Percentiles rank a stretch among this genome's conserved stretches.
These are phyloP conservation scores for Biscogniauxia marginata DNA, from an alignment of 2,329 filamentous ascomycete species.

Conservation along the genomic window DNA sequence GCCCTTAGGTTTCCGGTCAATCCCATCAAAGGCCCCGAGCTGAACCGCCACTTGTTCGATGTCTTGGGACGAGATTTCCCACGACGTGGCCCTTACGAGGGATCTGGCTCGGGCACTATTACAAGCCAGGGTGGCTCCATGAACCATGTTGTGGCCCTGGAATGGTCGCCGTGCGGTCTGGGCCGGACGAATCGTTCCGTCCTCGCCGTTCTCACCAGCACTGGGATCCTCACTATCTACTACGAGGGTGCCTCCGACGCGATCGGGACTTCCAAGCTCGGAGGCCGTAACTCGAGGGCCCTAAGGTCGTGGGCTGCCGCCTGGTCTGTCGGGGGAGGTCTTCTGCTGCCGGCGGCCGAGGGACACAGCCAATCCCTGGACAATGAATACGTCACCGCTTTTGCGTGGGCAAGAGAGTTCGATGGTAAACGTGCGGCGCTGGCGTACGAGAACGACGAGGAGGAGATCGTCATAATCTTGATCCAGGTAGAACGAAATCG, in stretches of 20 bases:
- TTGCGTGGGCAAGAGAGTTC: slow-evolving; percentile 52
- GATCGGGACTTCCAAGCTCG: slow-evolving; percentile 22
- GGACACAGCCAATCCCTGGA: slow-evolving; percentile 28
- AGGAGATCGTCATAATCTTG: slow-evolving; percentile 50
- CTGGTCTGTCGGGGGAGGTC: slow-evolving; percentile 54
- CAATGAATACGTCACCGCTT: slow-evolving; percentile 44
- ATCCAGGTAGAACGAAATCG: slow-evolving; percentile 40
- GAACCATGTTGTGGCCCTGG: slow-evolving; percentile 53
- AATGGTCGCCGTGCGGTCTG: slow-evolving; percentile 60
- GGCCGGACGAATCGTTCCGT: slow-evolving; percentile 53
- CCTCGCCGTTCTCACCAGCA: slow-evolving; percentile 49
- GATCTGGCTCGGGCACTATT: slow-evolving; percentile 46
- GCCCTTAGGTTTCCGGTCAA: slow-evolving; percentile 31
- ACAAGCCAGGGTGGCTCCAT: slow-evolving; percentile 50
- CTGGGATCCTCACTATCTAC: slow-evolving; percentile 49
- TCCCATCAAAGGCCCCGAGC: slow-evolving; percentile 24
- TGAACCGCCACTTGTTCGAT: slow-evolving; percentile 32
- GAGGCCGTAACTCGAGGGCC: slow-evolving; percentile 41
- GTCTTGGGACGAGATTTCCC: slow-evolving; percentile 24
- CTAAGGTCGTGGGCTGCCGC: slow-evolving; percentile 49
- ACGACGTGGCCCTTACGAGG: slow-evolving; percentile 35
- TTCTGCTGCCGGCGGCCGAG: slow-evolving; percentile 46
- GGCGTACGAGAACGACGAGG: slow-evolving; percentile 50
- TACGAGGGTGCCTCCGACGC: slow-evolving; percentile 44
- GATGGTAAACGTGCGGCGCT: slow-evolving; percentile 43